Conservation (phyloP, 2,329 filamentous ascomycete species). For the Trichophyton benhamiae region DNA sequence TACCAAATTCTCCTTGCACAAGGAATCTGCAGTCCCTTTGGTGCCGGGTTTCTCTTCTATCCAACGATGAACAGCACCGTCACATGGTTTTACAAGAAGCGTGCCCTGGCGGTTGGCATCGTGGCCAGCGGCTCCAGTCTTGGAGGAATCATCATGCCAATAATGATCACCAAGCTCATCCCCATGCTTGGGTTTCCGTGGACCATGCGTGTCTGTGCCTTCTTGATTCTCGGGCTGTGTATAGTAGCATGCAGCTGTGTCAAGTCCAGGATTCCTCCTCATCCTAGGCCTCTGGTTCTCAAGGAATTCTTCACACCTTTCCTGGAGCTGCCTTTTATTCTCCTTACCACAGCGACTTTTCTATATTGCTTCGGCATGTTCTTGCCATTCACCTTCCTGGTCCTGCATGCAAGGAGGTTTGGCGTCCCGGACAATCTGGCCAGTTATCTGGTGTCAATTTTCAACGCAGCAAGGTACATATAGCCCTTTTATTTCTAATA, state of each 20-base stretch:
- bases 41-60: constrained; percentile 40
- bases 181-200: constrained; percentile 42
- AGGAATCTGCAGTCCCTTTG: constrained; percentile 42
- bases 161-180: constrained; percentile 48
- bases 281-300: constrained; percentile 6
- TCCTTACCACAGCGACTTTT: constrained; percentile 39
- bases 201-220: constrained; percentile 46
- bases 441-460: constrained; percentile 42
- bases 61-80: constrained; percentile 28
- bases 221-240: constrained; percentile 49
- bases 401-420: constrained; percentile 33
- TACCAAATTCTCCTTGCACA: constrained; percentile 47
- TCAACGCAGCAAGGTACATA: constrained; percentile 37
- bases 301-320: constrained; percentile 25
- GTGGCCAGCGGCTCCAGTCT: constrained; percentile 43
- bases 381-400: constrained; percentile 42
- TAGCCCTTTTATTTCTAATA: constrained; percentile 2
- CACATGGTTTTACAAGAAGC: constrained; percentile 43
- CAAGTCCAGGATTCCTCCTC: constrained; percentile 32
- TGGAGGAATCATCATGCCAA: constrained; percentile 50
- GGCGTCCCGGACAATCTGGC: constrained; percentile 40
- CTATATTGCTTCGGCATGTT: constrained; percentile 51
- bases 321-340: constrained; percentile 34
- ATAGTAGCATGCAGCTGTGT: constrained; percentile 43
- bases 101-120: constrained; percentile 44